Percentiles rank a stretch among this genome's conserved stretches.
Conservation (phyloP, 2,329 filamentous ascomycete species). For the Colletotrichum karsti region DNA sequence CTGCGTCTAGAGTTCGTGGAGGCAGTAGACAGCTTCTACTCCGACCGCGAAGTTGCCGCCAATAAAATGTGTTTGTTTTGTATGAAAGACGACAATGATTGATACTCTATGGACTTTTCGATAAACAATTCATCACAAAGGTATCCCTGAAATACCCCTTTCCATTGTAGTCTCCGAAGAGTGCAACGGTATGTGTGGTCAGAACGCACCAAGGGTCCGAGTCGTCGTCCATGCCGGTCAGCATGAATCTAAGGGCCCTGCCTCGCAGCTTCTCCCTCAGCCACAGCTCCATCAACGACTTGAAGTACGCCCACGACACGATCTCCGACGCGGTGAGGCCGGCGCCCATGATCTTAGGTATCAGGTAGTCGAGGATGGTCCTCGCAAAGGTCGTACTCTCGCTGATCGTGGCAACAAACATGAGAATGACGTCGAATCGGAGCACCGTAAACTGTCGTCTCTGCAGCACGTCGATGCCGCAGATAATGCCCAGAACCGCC, state of each 20-base stretch:
- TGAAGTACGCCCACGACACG: not conserved
- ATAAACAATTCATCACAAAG: not conserved
- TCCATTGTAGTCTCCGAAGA: constrained; percentile 12
- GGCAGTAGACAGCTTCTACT: too few species aligned
- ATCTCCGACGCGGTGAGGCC: constrained; percentile 8
- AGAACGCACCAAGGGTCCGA: not conserved
- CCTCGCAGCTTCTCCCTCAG: constrained; percentile 3
- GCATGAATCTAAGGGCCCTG: not conserved
- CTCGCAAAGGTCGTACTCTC: constrained; percentile 12
- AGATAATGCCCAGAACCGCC: constrained; percentile 9
- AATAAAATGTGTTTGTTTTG: too few species aligned
- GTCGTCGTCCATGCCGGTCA: constrained; percentile 8
- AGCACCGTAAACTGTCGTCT: constrained; percentile 7
- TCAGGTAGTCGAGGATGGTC: constrained; percentile 11
- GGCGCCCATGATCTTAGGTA: not conserved
- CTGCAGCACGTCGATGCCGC: constrained; percentile 11
- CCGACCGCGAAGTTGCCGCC: too few species aligned
- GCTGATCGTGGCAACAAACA: not conserved
- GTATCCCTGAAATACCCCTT: constrained; percentile 16
- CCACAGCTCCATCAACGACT: not conserved
- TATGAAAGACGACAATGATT: too few species aligned
- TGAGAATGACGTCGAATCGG: constrained; percentile 3
- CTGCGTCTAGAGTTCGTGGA: too few species aligned
- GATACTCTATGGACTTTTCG: not conserved
- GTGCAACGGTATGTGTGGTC: not conserved